Evolutionary conservation across 1,284 basidiomycete genomes (phyloP), one percentile per base, ranked within the genome.

Genomic region (Moesziomyces globuligerus): DNA sequence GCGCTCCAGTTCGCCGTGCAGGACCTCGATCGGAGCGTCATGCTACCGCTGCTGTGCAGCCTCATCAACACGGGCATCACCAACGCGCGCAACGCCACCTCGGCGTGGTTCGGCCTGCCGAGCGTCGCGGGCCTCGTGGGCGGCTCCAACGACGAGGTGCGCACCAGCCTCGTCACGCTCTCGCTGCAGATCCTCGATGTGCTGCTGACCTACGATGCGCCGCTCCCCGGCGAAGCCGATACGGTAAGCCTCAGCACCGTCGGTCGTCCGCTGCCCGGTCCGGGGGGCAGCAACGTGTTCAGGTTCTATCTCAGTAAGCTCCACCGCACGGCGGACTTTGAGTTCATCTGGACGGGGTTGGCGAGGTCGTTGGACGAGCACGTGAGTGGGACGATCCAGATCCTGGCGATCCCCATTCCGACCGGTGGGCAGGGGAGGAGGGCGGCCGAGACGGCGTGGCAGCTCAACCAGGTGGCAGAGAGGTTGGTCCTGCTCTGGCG

Each of bases 31-130:
- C 37, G 75, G 3, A 53, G 56, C 28, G 58, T 74, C 29, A 67
- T 77, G 25, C 66, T 81, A 1, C 74, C 77, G 0, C 70, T 81
- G 15, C 67, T 81, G 1, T 81, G 80, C 73, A 77, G 72, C 42
- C 46, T 81, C 24, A 60, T 81, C 37, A 81, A 81, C 48, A 75
- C 76, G 3, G 56, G 69, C 34, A 46, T 73, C 21, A 76, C 72
- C 56, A 62, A 73, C 41, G 65, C 73, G 11, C 45, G 54, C 42
- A 58, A 64, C 29, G 60, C 65, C 10, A 64, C 58, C 6, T 54
- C 59, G 0, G 55, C 56, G 3, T 71, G 72, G 72, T 39, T 71
- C 32, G 56, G 56, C 21, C 44, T 66, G 13, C 65, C 62, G 15
- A 64, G 46, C 38, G 49, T 61, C 43, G 40, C 18, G 32, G 62